Evolutionary conservation across 768 basidiomycete species (phyloP).

Genomic region (Mycena kentingensis): DNA sequence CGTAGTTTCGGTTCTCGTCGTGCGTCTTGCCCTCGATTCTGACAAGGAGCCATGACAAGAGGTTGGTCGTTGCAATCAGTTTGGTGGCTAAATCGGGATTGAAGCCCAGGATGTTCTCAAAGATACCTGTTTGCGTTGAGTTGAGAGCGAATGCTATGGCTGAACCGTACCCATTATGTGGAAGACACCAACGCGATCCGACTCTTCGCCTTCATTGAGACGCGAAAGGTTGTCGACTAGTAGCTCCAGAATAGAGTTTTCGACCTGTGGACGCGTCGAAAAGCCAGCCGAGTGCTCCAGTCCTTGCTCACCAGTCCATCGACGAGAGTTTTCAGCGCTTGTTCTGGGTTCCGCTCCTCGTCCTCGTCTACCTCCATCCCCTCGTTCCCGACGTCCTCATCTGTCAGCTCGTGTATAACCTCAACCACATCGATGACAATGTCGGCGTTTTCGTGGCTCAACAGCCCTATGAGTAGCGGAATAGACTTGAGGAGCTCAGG

Average conservation of each 20-base stretch:
- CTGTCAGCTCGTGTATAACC: constrained; percentile 90
- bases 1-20: constrained; percentile 91
- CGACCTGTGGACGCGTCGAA: constrained; percentile 51
- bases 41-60: constrained; percentile 78
- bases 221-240: constrained; percentile 87
- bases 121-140: constrained; percentile 58
- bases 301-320: constrained; percentile 65
- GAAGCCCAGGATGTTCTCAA: constrained; percentile 91
- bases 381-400: constrained; percentile 91
- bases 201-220: constrained; percentile 88
- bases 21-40: constrained; percentile 73
- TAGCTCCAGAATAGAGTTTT: constrained; percentile 82
- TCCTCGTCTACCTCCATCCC: constrained; percentile 67
- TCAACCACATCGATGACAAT: constrained; percentile 96
- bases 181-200: constrained; percentile 90
- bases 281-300: neutral
- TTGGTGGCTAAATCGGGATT: constrained; percentile 72
- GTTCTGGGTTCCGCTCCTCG: constrained; percentile 59
- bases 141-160: constrained; percentile 6
- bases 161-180: constrained; percentile 73
- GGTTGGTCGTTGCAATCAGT: constrained; percentile 72
- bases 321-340: constrained; percentile 73
- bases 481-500: constrained; percentile 84
- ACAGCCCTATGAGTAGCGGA: constrained; percentile 72
- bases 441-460: constrained; percentile 95